A percentile compares a stretch with the other conserved stretches of the same genome.
phyloP scores from a whole-genome alignment of 73 alveolate species.

The Loxodes magnus region DNA sequence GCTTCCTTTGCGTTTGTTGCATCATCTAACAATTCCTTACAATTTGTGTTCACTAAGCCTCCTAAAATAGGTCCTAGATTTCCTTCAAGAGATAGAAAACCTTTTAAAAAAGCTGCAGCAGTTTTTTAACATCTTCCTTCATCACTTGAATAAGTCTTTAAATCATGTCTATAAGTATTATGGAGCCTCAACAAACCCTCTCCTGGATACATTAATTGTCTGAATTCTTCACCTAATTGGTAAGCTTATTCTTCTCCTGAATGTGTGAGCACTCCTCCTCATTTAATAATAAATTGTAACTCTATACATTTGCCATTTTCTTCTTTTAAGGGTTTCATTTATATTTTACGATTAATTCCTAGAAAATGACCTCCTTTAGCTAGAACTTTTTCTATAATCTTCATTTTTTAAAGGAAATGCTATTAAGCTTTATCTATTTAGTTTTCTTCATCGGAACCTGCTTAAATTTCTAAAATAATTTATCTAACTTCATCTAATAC shows the following conservation, averaged over 20 bases:
- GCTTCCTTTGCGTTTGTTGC: too few relatives aligned
- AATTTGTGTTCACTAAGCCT: constrained; percentile 78
- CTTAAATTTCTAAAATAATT: too few relatives aligned
- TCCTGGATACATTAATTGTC: constrained; percentile 79
- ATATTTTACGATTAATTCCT: constrained; percentile 30
- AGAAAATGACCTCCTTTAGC: constrained; percentile 33
- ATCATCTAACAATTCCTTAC: too few relatives aligned
- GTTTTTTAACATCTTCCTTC: too few relatives aligned
- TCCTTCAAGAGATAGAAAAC: constrained; percentile 80
- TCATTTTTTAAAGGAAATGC: too few relatives aligned
- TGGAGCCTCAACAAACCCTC: constrained; percentile 83
- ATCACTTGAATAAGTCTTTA: too few relatives aligned
- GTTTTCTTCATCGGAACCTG: too few relatives aligned
- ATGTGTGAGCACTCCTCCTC: constrained; percentile 96
- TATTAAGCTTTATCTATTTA: too few relatives aligned
- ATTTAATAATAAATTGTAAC: too few relatives aligned
- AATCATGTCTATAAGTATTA: too few relatives aligned
- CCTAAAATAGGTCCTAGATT: constrained; percentile 82
- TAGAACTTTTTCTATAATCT: too few relatives aligned
- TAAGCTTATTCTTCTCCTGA: constrained; percentile 86
- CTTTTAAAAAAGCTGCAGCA: constrained; percentile 91
- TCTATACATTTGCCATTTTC: too few relatives aligned
- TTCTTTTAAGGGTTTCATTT: constrained; percentile 19
- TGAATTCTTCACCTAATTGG: constrained; percentile 62
- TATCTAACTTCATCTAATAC: constrained; percentile 51